Base-by-base conservation (phyloP, 2,329 filamentous ascomycete species). In the Arthrocladium fulminans region DNA sequence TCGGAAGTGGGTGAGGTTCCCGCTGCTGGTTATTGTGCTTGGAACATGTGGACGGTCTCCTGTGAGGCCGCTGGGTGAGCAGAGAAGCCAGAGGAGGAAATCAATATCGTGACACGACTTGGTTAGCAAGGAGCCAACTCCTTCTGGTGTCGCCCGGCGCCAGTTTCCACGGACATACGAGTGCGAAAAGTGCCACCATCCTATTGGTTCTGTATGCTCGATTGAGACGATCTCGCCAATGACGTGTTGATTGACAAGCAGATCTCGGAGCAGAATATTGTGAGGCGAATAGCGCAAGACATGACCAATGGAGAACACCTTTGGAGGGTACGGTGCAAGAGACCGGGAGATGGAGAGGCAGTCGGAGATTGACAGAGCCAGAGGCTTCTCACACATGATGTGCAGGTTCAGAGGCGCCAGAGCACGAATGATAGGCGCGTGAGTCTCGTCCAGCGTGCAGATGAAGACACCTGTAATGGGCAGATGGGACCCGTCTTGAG, bases 81-180 rank as follows among this genome's bases (percentile, higher is more conserved):
- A 90, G 9, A 97, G 75, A 40, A 97, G 70, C 92, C 92, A 98
- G 13, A 97, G 72, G 3, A 97, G 69, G 49, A 97, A 80, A 62
- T 98, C 92, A 43, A 98, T 86, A 59, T 98, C 92, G 60, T 98
- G 92, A 58, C 92, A 97, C 51, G 87, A 94, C 67, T 97, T 98
- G 2, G 90, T 95, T 24, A 98, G 74, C 1, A 98, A 73, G 1
- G 86, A 90, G 2, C 69, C 5, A 83, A 90, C 20, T 77, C 89
- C n/a, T 77, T 82, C 3, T 71, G 83, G 19, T 0, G 80, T 83
- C 56, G 87, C 81, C 54, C 86, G 86, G 4, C 90, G 80, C 92
- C 92, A 97, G 67, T 97, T 96, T 13, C 92, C 92, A 39, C 80
- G 79, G 29, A 97, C 90, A 59, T 90, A 95, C 35, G 83, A 88